Base-by-base conservation (phyloP, 768 basidiomycete species). In the Kwoniella bestiolae region DNA sequence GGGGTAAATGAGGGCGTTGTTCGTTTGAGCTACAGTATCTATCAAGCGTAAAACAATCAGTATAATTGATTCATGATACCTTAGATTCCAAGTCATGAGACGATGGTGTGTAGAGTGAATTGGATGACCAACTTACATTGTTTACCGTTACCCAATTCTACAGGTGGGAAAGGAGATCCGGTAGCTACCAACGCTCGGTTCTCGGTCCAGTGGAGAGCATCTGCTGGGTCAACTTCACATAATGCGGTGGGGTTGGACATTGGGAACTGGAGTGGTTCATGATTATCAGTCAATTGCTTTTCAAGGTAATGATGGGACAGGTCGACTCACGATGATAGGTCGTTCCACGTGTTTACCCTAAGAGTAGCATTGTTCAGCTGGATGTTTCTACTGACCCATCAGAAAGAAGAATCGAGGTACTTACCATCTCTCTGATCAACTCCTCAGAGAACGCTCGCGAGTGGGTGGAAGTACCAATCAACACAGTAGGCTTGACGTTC, bases 401-500 rank as follows among this genome's bases (percentile, higher is more conserved):
- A 41, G 11, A 25, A 28, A 60, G 51, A 11, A 35, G 85, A 84
- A 21, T 32, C 25, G 31, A 32, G 14, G 31, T 38, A 66, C 67
- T 70, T 41, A 67, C 71, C 91, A 93, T 83, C 71, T 82, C 82
- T 52, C 66, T 63, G 52, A 82, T 60, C 58, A 83, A 66, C 49
- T 76, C 70, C 63, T 80, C 79, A 45, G 68, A 64, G 70, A 80
- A 94, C 23, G 88, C 89, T 2, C 91, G 88, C 8, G 86, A 84
- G 53, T 86, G 84, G 1, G 92, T 93, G 58, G 90, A 91, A 66
- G 89, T 90, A 25, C 92, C 92, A 69, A 94, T 90, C 46, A 94
- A 78, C 5, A 92, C 86, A 1, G 92, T 94, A 25, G 92, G 91
- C 74, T 87, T 87, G n/a, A 90, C 85, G 61, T 84, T 83, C 80